Conservation (phyloP, 1,284 basidiomycete genomes). For the Ceratobasidium sp. region DNA sequence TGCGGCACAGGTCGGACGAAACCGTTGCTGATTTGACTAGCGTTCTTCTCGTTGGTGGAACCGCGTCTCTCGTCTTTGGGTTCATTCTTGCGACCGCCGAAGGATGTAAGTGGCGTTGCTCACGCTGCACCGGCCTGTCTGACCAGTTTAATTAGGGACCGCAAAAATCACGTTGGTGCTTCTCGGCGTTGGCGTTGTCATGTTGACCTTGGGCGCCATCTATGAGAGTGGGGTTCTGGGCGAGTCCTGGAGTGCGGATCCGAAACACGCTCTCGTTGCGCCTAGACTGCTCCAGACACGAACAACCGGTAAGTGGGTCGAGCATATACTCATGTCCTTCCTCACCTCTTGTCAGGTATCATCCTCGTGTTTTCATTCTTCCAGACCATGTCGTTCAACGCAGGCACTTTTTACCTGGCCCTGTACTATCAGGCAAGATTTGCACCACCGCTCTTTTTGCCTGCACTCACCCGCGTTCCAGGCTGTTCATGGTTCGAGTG, state of each 20-base stretch:
- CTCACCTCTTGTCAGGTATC: constrained; percentile 60
- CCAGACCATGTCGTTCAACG: constrained; percentile 81
- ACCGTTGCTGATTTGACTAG: constrained; percentile 56
- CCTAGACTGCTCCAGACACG: constrained; percentile 66
- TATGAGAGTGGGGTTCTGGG: constrained; percentile 37
- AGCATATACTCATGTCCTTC: background rate
- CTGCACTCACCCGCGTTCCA: constrained; percentile 51
- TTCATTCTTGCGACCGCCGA: constrained; percentile 74
- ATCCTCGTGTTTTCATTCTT: constrained; percentile 75
- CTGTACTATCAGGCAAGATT: constrained; percentile 75
- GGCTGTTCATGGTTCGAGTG: constrained; percentile 73
- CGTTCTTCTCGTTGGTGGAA: constrained; percentile 76
- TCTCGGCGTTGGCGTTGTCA: constrained; percentile 2
- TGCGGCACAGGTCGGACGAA: constrained; percentile 44
- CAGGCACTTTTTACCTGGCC: constrained; percentile 83
- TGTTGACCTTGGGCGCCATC: constrained; percentile 21
- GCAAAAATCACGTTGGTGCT: constrained; percentile 21
- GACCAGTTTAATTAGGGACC: constrained; percentile 1
- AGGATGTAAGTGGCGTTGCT: constrained; percentile 66
- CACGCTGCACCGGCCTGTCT: background rate
- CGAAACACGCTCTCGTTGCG: constrained; percentile 75
- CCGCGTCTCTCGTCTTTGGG: constrained; percentile 75
- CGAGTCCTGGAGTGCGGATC: constrained; percentile 21
- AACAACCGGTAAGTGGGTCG: constrained; percentile 64
- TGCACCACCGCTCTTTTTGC: background rate